A percentile compares a stretch with the other conserved stretches of the same genome.
These are phyloP conservation scores for Setaria italica DNA, from an alignment of 202 grass and related monocot species.

Conservation along the genomic window DNA sequence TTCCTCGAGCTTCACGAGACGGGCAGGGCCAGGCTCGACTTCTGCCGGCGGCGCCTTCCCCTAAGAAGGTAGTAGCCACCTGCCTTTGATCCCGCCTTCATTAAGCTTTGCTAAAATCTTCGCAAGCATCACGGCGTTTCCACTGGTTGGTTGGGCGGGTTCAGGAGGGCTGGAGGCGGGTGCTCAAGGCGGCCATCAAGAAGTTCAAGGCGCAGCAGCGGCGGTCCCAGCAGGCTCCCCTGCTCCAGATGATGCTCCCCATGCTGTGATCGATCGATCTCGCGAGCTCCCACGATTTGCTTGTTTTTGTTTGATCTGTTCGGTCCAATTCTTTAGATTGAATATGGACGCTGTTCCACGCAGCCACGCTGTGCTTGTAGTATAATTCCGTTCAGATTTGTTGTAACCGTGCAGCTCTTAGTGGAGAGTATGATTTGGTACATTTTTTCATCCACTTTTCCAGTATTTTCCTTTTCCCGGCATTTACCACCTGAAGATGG, in stretches of 20 bases:
- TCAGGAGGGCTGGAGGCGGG: conserved; percentile 70
- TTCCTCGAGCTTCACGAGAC: conserved; percentile 53
- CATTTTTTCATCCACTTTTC: not conserved
- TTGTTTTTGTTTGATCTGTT: not conserved
- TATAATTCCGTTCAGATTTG: not conserved
- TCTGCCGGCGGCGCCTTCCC: conserved; percentile 61
- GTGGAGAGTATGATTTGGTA: not conserved
- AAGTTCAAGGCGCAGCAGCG: conserved; percentile 75
- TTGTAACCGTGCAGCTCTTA: not conserved
- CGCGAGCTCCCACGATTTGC: not conserved
- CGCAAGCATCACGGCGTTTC: conserved; percentile 24
- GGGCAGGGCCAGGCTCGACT: conserved; percentile 53
- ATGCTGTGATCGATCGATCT: conserved; percentile 38
- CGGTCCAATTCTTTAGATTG: not conserved
- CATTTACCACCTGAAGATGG: not conserved
- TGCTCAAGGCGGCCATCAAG: conserved; percentile 74
- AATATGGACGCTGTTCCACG: not conserved
- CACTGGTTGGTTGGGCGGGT: conserved; percentile 5
- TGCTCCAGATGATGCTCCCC: conserved; percentile 63
- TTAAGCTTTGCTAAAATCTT: conserved; percentile 19
- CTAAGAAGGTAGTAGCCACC: conserved; percentile 50
- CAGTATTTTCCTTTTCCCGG: too few relatives aligned
- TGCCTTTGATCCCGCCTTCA: not conserved
- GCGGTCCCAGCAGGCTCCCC: conserved; percentile 47
- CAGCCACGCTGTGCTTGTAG: not conserved